These are phyloP conservation scores for Pseudocercospora ulei DNA, from an alignment of 2,329 filamentous ascomycete species.

Conservation along the genomic window DNA sequence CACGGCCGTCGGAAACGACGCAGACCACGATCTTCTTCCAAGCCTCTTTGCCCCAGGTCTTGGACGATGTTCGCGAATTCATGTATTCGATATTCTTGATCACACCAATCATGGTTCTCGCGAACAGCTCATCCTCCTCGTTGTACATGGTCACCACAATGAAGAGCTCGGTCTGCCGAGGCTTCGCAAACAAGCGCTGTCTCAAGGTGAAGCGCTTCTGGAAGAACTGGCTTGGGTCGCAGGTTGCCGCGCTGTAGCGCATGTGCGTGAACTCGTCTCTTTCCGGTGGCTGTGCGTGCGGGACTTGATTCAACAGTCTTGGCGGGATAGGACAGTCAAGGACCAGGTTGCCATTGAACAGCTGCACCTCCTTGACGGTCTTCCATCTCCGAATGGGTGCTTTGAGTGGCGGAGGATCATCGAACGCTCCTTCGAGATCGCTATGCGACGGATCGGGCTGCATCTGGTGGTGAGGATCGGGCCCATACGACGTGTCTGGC, in stretches of 20 bases:
- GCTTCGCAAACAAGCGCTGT: slow-evolving; percentile 84
- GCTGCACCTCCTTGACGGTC: slow-evolving; percentile 89
- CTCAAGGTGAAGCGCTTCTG: slow-evolving; percentile 83
- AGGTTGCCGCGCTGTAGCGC: slow-evolving; percentile 90
- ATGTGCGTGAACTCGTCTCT: slow-evolving; percentile 85
- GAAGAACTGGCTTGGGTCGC: slow-evolving; percentile 81
- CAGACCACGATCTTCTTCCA: slow-evolving; percentile 99
- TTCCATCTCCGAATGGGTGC: slow-evolving; percentile 79
- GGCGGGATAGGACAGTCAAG: slow-evolving; percentile 94
- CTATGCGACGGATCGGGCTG: slow-evolving; percentile 36
- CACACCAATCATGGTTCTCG: slow-evolving; percentile 88
- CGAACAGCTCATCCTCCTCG: slow-evolving; percentile 91
- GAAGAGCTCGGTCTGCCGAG: slow-evolving; percentile 85
- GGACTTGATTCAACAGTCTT: slow-evolving; percentile 72
- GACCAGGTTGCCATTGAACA: slow-evolving; percentile 94
- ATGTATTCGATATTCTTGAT: slow-evolving; percentile 99
- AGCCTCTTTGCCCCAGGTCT: slow-evolving; percentile 95
- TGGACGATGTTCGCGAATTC: slow-evolving; percentile 84
- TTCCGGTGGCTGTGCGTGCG: slow-evolving; percentile 67
- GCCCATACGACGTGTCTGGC: slow-evolving; percentile 52
- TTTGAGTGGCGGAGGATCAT: slow-evolving; percentile 43
- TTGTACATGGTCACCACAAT: slow-evolving; percentile 99
- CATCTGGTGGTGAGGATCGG: slow-evolving; percentile 44
- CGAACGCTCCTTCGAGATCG: slow-evolving; percentile 34
- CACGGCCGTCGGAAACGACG: slow-evolving; percentile 90